Base-by-base conservation (phyloP, 1,284 basidiomycete genomes). In the Athelia psychrophila region DNA sequence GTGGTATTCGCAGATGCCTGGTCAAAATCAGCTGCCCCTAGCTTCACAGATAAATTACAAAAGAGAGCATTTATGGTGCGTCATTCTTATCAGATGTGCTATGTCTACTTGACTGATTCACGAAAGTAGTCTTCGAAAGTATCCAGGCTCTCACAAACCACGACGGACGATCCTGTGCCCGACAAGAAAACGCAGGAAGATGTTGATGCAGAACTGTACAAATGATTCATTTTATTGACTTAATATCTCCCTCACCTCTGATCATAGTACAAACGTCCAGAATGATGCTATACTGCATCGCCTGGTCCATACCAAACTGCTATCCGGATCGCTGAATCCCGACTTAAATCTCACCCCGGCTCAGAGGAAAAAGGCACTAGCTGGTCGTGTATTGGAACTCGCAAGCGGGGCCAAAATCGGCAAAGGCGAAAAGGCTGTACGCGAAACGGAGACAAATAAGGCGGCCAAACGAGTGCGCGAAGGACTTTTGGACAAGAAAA, bases 211-310 rank as follows among this genome's bases (percentile, higher is more conserved):
- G 84, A 81, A 54, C 75, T 65, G 72, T 78, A 58, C n/a, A n/a
- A 20, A 61, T 32, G 30, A 20, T 30, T 23, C 38, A 32, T 47
- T 36, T 38, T 36, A 48, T 6, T 45, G 10, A 18, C 18, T 20
- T 25, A 18, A 5, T 30, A 23, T 9, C 20, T 13, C 12, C 18
- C 46, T 47, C 50, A 36, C 55, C 18, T 45, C 48, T 18, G 22
- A 22, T 24, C 4, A 27, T 50, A 91, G 90, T 45, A 80, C 84
- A 18, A 88, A 90, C 64, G 65, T 72, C 13, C 82, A 88, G 58
- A 91, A 92, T 51, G 89, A 92, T 60, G 83, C 80, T 1, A 66
- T 87, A 23, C 75, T 92, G 5, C 87, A 91, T 64, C 83, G 80
- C 48, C 73, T 92, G 10, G 78, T 92, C 9, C 90, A 92, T 62